Conservation (phyloP, 176 grass and related monocot genomes). For the Tillandsia leiboldiana region DNA sequence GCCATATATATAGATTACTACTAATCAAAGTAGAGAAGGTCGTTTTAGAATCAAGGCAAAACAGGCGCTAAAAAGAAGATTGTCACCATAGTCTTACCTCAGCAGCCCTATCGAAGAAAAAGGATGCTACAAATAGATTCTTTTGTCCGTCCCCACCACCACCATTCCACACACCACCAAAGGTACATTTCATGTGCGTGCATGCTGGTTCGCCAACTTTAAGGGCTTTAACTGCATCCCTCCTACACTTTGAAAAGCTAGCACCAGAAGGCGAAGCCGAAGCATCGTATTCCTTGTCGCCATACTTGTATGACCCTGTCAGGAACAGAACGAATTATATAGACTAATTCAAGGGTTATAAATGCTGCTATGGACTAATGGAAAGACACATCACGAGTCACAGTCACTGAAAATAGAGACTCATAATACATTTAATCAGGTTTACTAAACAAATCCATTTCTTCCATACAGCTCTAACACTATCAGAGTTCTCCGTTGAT, state of each 20-base stretch:
- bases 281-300: conserved; percentile 20
- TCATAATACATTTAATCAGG: too few relatives aligned
- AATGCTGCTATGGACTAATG: too few relatives aligned
- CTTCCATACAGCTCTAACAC: too few relatives aligned
- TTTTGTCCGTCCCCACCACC: conserved; percentile 39
- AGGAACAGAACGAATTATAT: not conserved
- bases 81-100: conserved; percentile 9
- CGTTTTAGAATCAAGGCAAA: too few relatives aligned
- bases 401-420: too few relatives aligned
- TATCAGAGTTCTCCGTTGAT: too few relatives aligned
- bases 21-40: too few relatives aligned
- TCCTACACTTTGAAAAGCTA: conserved; percentile 17
- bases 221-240: conserved; percentile 10
- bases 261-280: conserved; percentile 8
- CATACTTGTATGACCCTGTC: conserved; percentile 18
- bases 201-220: conserved; percentile 23
- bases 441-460: too few relatives aligned
- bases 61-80: not conserved
- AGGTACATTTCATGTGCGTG: conserved; percentile 29
- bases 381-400: too few relatives aligned
- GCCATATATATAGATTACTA: too few relatives aligned
- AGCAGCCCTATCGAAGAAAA: conserved; percentile 26
- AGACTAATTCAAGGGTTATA: not conserved
- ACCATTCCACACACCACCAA: conserved; percentile 41
- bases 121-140: conserved; percentile 19